Evolutionary conservation across 495 filamentous ascomycete genomes (phyloP).

Genomic region (Aspergillus carlsbadensis): DNA sequence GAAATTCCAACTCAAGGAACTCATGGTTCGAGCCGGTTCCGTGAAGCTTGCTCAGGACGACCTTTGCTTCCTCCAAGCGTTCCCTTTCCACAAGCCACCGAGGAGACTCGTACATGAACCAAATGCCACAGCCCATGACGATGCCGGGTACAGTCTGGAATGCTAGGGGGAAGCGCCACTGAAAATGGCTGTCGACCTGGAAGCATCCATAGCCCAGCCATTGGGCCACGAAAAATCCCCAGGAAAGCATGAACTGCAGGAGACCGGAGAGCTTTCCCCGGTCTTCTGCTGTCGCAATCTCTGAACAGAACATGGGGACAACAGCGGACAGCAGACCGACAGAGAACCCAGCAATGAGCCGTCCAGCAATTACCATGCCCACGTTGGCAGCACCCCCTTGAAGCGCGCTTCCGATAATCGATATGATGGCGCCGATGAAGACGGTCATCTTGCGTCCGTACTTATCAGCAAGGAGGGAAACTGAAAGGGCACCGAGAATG

Average conservation of each 20-base stretch:
- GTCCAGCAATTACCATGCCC: conserved; percentile 54
- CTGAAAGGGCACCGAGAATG: conserved; percentile 49
- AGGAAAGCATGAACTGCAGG: conserved; percentile 46
- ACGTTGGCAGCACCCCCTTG: conserved; percentile 50
- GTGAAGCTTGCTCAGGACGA: neutral
- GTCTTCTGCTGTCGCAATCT: neutral
- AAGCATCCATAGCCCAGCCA: conserved; percentile 57
- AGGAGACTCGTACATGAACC: conserved; percentile 55
- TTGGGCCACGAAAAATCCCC: conserved; percentile 49
- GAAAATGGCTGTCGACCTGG: conserved; percentile 42
- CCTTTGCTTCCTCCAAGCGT: conserved; percentile 1
- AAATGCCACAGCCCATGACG: conserved; percentile 46
- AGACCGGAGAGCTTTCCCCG: conserved; percentile 8
- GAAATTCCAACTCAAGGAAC: neutral
- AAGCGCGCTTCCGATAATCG: conserved; percentile 46
- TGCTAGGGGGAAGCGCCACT: conserved; percentile 57
- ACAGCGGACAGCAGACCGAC: conserved; percentile 52
- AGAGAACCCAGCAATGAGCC: conserved; percentile 49
- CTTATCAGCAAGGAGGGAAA: conserved; percentile 44
- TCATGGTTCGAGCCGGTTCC: neutral
- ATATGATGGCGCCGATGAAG: conserved; percentile 47
- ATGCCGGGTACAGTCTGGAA: conserved; percentile 52
- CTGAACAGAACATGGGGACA: conserved; percentile 45
- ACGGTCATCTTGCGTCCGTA: conserved; percentile 47
- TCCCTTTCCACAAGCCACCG: conserved; percentile 56